phyloP scores from a whole-genome alignment of 768 basidiomycete genomes.

The Tulasnella sp. region DNA sequence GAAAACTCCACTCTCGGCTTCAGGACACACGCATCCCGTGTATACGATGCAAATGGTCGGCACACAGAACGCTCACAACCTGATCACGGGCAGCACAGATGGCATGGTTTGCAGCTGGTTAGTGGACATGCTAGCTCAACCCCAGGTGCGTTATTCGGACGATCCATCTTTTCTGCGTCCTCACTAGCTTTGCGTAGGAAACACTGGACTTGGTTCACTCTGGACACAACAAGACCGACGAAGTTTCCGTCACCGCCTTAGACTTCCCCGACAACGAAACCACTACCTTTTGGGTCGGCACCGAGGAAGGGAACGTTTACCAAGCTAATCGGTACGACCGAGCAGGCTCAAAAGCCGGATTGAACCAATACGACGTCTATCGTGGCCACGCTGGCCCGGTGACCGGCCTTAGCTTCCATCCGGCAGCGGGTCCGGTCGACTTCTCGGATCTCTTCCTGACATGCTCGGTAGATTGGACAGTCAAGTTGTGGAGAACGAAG shows the following conservation, averaged over 20 bases:
- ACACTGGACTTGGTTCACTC: constrained; percentile 81
- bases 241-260: constrained; percentile 87
- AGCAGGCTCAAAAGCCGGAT: constrained; percentile 90
- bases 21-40: constrained; percentile 96
- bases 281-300: constrained; percentile 94
- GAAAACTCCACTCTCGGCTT: constrained; percentile 91
- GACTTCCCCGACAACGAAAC: constrained; percentile 97
- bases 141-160: constrained; percentile 54
- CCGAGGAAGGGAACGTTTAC: constrained; percentile 95
- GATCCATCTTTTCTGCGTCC: neutral
- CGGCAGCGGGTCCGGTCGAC: constrained; percentile 81
- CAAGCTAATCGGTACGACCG: constrained; percentile 96
- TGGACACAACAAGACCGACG: constrained; percentile 93
- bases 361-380: constrained; percentile 90
- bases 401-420: constrained; percentile 93
- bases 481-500: constrained; percentile 90
- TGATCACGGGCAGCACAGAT: constrained; percentile 95
- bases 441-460: constrained; percentile 94
- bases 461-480: constrained; percentile 93
- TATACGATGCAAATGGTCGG: constrained; percentile 99
- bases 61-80: constrained; percentile 95
- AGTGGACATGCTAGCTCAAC: constrained; percentile 97
- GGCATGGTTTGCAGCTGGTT: constrained; percentile 97
- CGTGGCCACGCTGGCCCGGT: constrained; percentile 88
- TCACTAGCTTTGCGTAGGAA: constrained; percentile 49